Percentiles rank a stretch among this genome's conserved stretches.
These are phyloP conservation scores for Raffaelea albimanens DNA, from an alignment of 2,329 filamentous ascomycete genomes.

Conservation along the genomic window DNA sequence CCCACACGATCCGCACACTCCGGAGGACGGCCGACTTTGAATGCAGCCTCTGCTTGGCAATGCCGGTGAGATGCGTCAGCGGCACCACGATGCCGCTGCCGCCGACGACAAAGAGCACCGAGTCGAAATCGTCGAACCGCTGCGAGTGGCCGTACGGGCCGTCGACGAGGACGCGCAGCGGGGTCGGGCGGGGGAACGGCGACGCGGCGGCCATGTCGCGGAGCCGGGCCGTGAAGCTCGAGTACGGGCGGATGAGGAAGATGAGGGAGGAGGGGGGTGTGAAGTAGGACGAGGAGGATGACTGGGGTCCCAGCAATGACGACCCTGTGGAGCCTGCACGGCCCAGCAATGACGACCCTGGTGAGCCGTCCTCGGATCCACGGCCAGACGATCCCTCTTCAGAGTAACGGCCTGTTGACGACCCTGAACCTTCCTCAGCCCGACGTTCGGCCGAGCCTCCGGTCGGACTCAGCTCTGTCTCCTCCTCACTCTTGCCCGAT, in stretches of 20 bases:
- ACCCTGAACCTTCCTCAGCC: too few relatives aligned
- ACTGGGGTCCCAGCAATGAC: too few relatives aligned
- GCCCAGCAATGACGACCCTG: too few relatives aligned
- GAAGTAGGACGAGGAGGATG: too few relatives aligned
- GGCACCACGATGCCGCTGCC: slow-evolving; percentile 14
- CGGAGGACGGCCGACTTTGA: too few relatives aligned
- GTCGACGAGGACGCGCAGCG: slow-evolving; percentile 11
- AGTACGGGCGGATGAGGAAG: slow-evolving; percentile 13
- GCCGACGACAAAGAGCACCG: slow-evolving; percentile 11
- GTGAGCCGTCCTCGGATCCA: too few relatives aligned
- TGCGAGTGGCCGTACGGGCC: slow-evolving; percentile 12
- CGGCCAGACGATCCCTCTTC: too few relatives aligned
- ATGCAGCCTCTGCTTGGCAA: neutral
- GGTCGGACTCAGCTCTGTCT: too few relatives aligned
- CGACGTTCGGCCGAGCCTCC: too few relatives aligned
- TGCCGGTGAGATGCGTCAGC: slow-evolving; percentile 11
- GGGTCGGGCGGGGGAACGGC: neutral
- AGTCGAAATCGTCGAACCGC: slow-evolving; percentile 5
- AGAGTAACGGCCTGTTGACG: too few relatives aligned
- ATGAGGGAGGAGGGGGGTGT: slow-evolving; percentile 4
- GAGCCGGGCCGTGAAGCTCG: slow-evolving; percentile 12
- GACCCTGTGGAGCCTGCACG: too few relatives aligned
- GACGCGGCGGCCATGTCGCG: slow-evolving; percentile 9
- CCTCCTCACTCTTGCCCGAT: neutral
- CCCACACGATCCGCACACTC: slow-evolving; percentile 12